Evolutionary conservation across 257 asterid genomes (phyloP), one percentile per base, ranked within the genome.

Genomic region (Lycium barbarum): DNA sequence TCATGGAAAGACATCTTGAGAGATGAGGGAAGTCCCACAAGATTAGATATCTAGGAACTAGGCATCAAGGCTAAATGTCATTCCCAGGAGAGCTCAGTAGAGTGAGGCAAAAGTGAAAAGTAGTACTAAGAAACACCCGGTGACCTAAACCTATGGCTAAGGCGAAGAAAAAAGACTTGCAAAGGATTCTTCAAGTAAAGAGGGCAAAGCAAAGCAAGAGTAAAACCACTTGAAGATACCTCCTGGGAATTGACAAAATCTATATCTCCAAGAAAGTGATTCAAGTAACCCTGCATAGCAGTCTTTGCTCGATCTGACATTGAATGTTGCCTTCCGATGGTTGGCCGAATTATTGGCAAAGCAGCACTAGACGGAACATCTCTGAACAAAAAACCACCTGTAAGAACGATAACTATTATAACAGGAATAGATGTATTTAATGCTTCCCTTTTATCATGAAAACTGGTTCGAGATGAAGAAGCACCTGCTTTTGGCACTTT

Each of bases 361-460:
- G 98, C 99, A 20, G 99, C 99, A 90, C 91, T 95, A 86, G 99
- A 96, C 59, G 99, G 99, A 79, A 96, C 99, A 93, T 95, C 98
- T 94, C 99, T 96, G 98, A 93, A 96, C 98, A 96, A 96, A 93
- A 95, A 96, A 96, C 84, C 89, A 91, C 98, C 98, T 93, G 97
- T 97, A 91, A 93, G 98, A 92, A 94, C 88, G 81, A 90, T 91
- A 89, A 90, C 84, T 87, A 93, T 95, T 91, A 94, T 92, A 92
- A 91, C 87, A 93, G 89, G 91, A 94, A 83, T 84, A 84, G 65
- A 89, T 58, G 88, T 57, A 88, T 85, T 87, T 83, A 85, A 84
- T 82, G 88, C 83, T 87, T 80, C 88, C 87, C 79, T 63, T 85
- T 87, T 85, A 86, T 79, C 86, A 84, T 83, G 83, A 85, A 22